A percentile compares a stretch with the other conserved stretches of the same genome.
phyloP scores from a whole-genome alignment of 768 basidiomycete genomes.

The Tephrocybe rancida region DNA sequence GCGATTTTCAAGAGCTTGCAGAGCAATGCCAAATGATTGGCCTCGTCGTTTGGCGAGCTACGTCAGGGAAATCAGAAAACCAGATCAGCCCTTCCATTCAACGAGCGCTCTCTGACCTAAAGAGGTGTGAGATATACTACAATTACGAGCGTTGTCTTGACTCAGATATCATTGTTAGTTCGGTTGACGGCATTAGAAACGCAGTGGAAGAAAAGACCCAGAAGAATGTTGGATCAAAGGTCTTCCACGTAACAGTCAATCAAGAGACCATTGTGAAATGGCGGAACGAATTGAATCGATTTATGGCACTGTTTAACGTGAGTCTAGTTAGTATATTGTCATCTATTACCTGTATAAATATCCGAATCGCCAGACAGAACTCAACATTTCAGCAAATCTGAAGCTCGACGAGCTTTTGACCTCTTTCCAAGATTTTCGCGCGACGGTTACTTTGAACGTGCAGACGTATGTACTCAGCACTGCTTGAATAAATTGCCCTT shows the following conservation, averaged over 20 bases:
- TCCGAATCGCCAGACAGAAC: conserved; percentile 10
- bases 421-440: conserved; percentile 1
- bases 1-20: conserved; percentile 9
- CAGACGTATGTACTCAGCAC: neutral
- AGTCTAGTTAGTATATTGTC: neutral
- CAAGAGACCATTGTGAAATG: conserved; percentile 11
- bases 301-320: conserved; percentile 11
- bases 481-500: neutral
- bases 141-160: neutral
- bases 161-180: neutral
- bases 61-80: neutral
- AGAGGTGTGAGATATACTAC: neutral
- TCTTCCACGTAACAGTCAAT: conserved; percentile 9
- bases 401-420: conserved; percentile 11
- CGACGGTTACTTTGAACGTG: neutral
- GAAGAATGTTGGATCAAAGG: conserved; percentile 1
- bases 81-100: neutral
- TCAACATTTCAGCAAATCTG: conserved; percentile 8
- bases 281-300: conserved; percentile 6
- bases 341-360: too few species aligned
- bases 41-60: conserved; percentile 10
- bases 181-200: neutral
- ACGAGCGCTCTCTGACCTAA: conserved; percentile 6
- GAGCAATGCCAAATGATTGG: conserved; percentile 16
- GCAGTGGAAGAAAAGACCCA: conserved; percentile 4